Conservation (phyloP, 768 basidiomycete genomes). For the Tulasnella sp. region DNA sequence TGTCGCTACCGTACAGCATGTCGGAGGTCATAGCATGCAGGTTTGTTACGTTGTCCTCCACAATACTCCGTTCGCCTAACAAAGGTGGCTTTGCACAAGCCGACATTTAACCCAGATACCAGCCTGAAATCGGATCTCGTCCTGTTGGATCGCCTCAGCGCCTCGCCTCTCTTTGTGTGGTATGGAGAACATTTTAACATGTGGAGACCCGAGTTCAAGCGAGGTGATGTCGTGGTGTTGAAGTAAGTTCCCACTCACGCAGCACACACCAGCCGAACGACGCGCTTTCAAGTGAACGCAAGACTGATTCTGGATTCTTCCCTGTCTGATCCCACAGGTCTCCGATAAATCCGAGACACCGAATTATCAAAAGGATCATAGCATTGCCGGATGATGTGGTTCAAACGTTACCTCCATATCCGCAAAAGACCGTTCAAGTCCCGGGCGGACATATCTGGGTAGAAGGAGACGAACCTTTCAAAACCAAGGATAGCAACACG, state of each 20-base stretch:
- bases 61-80: no score
- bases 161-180: constrained; percentile 20
- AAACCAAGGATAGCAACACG: constrained; percentile 28
- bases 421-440: constrained; percentile 24
- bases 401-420: constrained; percentile 10
- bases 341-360: constrained; percentile 27
- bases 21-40: constrained; percentile 10
- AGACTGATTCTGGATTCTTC: no score
- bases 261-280: no score
- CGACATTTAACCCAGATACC: constrained; percentile 29
- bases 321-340: constrained; percentile 23
- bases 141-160: constrained; percentile 24
- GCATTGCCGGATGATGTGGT: constrained; percentile 29
- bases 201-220: constrained; percentile 28
- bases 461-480: constrained; percentile 29
- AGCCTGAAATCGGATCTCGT: constrained; percentile 28
- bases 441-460: constrained; percentile 32
- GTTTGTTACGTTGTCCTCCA: background rate
- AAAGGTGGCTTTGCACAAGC: constrained; percentile 18
- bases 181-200: constrained; percentile 19
- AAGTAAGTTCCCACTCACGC: background rate
- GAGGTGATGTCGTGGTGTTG: constrained; percentile 19
- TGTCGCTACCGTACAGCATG: background rate
- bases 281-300: no score
- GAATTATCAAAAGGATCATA: constrained; percentile 31